Evolutionary conservation across 768 basidiomycete genomes (phyloP).

Genomic region (Mycena crocata): DNA sequence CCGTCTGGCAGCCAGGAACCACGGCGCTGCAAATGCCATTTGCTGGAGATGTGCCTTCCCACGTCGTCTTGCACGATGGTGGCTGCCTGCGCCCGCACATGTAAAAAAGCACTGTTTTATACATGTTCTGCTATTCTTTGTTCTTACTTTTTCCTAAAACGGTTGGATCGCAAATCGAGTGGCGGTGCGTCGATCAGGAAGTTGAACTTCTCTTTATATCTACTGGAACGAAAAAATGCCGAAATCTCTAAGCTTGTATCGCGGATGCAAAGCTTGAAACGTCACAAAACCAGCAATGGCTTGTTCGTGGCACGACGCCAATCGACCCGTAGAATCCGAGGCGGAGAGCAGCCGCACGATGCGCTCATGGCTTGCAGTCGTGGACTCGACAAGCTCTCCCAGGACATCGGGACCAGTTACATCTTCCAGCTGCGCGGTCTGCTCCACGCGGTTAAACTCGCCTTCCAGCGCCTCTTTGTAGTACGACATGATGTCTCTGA

Average conservation of each 20-base stretch:
- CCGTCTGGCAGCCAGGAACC: conserved; percentile 27
- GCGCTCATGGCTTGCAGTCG: conserved; percentile 13
- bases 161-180: no score
- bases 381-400: conserved; percentile 19
- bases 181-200: no score
- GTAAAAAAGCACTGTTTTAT: neutral
- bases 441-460: conserved; percentile 30
- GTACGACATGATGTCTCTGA: conserved; percentile 30
- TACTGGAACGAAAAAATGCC: conserved; percentile 11
- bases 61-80: conserved; percentile 20
- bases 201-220: no score
- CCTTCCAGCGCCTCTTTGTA: conserved; percentile 30
- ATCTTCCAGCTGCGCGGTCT: conserved; percentile 13
- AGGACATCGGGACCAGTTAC: conserved; percentile 20
- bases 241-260: conserved; percentile 27
- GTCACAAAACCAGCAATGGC: conserved; percentile 17
- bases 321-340: conserved; percentile 12
- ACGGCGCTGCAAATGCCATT: conserved; percentile 25
- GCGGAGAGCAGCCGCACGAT: conserved; percentile 7
- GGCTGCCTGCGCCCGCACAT: conserved; percentile 19
- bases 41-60: neutral
- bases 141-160: neutral
- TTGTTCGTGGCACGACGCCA: conserved; percentile 14
- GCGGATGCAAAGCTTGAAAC: conserved; percentile 29
- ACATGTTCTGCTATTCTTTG: no score